A percentile compares a stretch with the other conserved stretches of the same genome.
These are phyloP conservation scores for Macrotyloma uniflorum DNA, from an alignment of 306 rosid genomes.

Conservation along the genomic window DNA sequence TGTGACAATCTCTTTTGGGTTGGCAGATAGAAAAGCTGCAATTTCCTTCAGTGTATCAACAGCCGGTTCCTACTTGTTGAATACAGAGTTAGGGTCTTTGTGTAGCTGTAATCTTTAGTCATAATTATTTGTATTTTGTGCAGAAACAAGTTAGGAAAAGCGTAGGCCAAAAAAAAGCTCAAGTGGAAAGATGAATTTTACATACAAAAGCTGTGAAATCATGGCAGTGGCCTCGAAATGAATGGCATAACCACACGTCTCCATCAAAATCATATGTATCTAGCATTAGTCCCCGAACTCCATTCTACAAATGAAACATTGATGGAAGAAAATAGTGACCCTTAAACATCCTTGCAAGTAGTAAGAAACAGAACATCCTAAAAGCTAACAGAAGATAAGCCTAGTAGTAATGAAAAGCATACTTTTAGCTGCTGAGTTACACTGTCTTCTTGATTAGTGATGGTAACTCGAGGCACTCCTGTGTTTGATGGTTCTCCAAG, in stretches of 20 bases:
- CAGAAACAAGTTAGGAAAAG: background rate
- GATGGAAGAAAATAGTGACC: background rate
- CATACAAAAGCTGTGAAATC: constrained; percentile 78
- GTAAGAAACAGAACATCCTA: background rate
- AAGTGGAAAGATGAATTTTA: background rate
- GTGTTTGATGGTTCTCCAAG: constrained; percentile 64
- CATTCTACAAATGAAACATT: constrained; percentile 53
- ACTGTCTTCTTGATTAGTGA: constrained; percentile 69
- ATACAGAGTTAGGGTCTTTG: background rate
- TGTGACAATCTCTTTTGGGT: constrained; percentile 71
- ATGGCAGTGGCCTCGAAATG: constrained; percentile 63
- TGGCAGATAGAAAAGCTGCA: constrained; percentile 65
- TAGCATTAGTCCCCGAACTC: constrained; percentile 71
- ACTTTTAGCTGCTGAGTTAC: constrained; percentile 75
- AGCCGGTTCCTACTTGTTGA: constrained; percentile 63
- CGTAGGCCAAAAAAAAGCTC: background rate
- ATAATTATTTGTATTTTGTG: background rate
- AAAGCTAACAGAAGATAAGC: background rate
- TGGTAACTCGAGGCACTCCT: constrained; percentile 61
- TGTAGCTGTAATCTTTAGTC: background rate
- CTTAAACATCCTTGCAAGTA: background rate
- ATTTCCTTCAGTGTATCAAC: constrained; percentile 65
- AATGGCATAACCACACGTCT: constrained; percentile 82
- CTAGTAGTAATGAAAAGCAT: background rate
- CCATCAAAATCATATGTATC: constrained; percentile 71